Evolutionary conservation across 2,329 filamentous ascomycete species (phyloP).

Genomic region (Pseudogymnoascus sp.): DNA sequence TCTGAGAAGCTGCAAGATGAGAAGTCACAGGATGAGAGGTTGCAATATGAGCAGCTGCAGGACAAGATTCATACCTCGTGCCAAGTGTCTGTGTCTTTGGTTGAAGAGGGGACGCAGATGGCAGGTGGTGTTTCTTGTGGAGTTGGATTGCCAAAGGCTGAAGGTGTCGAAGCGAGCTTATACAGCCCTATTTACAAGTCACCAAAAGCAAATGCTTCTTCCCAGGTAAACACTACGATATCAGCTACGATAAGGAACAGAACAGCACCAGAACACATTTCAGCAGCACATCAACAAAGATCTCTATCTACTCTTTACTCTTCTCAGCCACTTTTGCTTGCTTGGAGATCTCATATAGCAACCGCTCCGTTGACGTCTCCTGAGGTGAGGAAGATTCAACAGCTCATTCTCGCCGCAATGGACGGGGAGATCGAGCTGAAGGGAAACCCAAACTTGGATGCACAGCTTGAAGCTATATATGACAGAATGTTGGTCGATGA

Average conservation of each 20-base stretch:
- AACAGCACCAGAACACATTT: background rate
- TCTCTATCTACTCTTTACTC: background rate
- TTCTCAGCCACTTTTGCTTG: background rate
- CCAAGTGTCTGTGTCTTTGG: background rate
- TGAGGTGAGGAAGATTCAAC: background rate
- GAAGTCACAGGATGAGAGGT: background rate
- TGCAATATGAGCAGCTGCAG: background rate
- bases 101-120: background rate
- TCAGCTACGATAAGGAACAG: background rate
- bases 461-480: background rate
- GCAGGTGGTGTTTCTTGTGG: background rate
- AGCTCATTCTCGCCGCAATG: background rate
- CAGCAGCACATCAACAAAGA: background rate
- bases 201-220: background rate
- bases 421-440: background rate
- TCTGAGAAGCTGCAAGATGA: background rate
- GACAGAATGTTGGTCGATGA: background rate
- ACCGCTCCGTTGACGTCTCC: background rate
- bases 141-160: background rate
- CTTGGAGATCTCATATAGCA: background rate
- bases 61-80: background rate
- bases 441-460: background rate
- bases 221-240: slow-evolving; percentile 1
- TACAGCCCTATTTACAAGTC: slow-evolving; percentile 3
- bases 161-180: background rate